Evolutionary conservation across 176 grass and related monocot species (phyloP), one percentile per base, ranked within the genome.

Genomic region (Ananas comosus): DNA sequence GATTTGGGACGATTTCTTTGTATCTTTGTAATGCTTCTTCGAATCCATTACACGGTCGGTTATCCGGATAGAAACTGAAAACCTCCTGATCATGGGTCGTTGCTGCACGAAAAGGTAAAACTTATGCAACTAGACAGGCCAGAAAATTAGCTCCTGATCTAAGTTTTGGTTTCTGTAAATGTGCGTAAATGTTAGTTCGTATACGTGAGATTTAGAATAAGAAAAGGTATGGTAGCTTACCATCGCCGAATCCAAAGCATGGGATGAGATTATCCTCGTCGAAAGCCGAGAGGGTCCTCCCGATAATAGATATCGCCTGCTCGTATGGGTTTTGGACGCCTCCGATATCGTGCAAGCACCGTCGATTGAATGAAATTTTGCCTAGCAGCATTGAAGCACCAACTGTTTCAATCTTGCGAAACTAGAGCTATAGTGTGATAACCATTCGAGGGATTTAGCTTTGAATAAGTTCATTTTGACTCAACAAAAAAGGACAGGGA

Each of bases 11-110:
- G 0, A 96, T 73, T 85, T 96, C 91, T 85, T 63, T 85, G 79
- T 96, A 96, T 85, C 87, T 75, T 42, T 87, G 68, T 56, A 96
- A 78, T 0, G 91, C 91, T 76, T 96, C 91, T 83, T 96, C 91
- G 83, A 96, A 96, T 49, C 87, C 91, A 47, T 96, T 72, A 51
- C 91, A 96, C 68, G 91, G 84, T 1, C 50, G 78, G 66, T 88
- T 85, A 67, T 96, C 84, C 75, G 84, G 79, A 85, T 96, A 96
- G 85, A 96, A 96, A 79, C 87, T 96, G 84, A 96, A 96, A 76
- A 88, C 84, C 76, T 96, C 87, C 71, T 96, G 81, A 78, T 96
- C 91, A 91, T 96, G 91, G 63, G 91, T 96, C 33, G 91, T 87
- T 69, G 91, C 91, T 96, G 91, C 65, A 51, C 56, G 33, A 71